A percentile compares a stretch with the other conserved stretches of the same genome.
Conservation (phyloP, 2,329 filamentous ascomycete species). For the Talaromyces marneffei region DNA sequence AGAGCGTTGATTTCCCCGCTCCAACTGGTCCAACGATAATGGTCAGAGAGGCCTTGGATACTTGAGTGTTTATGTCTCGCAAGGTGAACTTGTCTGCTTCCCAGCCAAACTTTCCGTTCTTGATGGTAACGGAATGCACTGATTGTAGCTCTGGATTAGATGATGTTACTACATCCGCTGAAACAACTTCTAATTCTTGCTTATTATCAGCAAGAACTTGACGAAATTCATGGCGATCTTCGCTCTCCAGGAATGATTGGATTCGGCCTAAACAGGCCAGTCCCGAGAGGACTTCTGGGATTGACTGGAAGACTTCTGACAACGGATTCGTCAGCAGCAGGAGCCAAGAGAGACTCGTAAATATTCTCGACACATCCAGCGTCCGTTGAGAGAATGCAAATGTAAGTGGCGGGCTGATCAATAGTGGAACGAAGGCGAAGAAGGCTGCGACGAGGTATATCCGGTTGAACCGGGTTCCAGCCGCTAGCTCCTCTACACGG, state of each 20-base stretch:
- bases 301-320: slow-evolving; percentile 18
- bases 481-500: slow-evolving; percentile 34
- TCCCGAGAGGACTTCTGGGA: slow-evolving; percentile 16
- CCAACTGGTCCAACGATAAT: slow-evolving; percentile 12
- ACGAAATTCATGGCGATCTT: slow-evolving; percentile 12
- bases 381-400: slow-evolving; percentile 8
- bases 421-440: slow-evolving; percentile 15
- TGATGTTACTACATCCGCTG: neutral
- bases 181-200: neutral
- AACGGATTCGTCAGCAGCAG: slow-evolving; percentile 17
- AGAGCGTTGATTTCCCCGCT: slow-evolving; percentile 32
- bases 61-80: neutral
- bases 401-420: slow-evolving; percentile 8
- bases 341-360: slow-evolving; percentile 24
- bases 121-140: neutral
- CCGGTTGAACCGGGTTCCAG: slow-evolving; percentile 25
- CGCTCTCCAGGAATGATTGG: slow-evolving; percentile 20
- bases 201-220: neutral
- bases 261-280: slow-evolving; percentile 21
- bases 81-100: neutral
- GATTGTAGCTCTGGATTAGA: neutral
- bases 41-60: slow-evolving; percentile 1
- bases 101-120: slow-evolving; percentile 6
- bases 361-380: slow-evolving; percentile 18
- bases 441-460: slow-evolving; percentile 16